Base-by-base conservation (phyloP, 1,284 basidiomycete species). In the Ustilago vetiveriae region DNA sequence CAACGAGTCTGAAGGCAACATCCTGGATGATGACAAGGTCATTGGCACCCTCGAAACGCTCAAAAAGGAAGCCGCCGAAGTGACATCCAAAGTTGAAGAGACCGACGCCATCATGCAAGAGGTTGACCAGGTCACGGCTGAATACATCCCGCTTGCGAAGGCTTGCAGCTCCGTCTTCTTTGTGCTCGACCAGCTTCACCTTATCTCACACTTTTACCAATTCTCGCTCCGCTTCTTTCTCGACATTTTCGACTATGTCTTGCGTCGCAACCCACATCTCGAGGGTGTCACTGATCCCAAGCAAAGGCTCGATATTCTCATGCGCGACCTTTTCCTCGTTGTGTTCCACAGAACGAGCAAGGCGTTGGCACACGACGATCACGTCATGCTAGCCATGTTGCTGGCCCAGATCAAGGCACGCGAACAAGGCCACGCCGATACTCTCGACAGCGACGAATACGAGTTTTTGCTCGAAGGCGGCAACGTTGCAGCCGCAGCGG, bases 21-120 rank as follows among this genome's bases (percentile, higher is more conserved):
- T 99, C 70, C 86, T 99, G 33, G 96, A 99, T 72, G 95, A 99
- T 80, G 96, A 99, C 86, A 98, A 97, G 82, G 95, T 99, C 71
- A 98, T 99, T 72, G 89, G 92, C 70, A 98, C 95, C 1, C 85
- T 99, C 62, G 97, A 99, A 83, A 95, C 92, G 6, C 85, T 99
- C 79, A 99, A 99, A 84, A 88, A 89, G 55, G 96, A 99, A 84
- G 97, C 96, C 3, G 94, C 92, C 17, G 96, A 98, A 75, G 92
- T 99, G 69, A 94, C 92, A 0, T 86, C 87, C 72, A 98, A 98
- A 82, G 95, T 98, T n/a, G 92, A 95, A 80, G 94, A 98, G 83
- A 98, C 95, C 0, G 95, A 97, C 74, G 84, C 91, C 33, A 89
- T 98, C 70, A 98, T 98, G 92, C 89, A 87, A 73, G 94, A 98